Evolutionary conservation across 164 flowering plant genomes (phyloP).

Genomic region (Vitis rupestris): DNA sequence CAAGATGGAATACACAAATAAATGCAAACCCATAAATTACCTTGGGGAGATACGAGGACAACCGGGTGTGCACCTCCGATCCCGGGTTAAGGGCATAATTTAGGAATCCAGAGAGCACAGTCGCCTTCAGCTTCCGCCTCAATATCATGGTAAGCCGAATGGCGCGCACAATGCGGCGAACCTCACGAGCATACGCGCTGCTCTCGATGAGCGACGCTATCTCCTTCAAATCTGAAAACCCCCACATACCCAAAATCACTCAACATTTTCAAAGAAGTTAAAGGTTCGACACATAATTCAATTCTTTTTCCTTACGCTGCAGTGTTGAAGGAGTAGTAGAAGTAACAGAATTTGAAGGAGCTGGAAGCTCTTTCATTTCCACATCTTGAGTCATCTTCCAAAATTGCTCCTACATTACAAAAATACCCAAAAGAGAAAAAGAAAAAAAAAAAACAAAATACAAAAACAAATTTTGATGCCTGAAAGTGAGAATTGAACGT

Average conservation of each 20-base stretch:
- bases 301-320: conserved; percentile 45
- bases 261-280: not conserved
- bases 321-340: conserved; percentile 47
- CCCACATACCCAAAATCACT: not conserved
- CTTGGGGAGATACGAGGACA: conserved; percentile 76
- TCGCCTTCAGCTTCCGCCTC: conserved; percentile 60
- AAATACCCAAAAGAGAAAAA: not conserved
- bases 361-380: conserved; percentile 74
- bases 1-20: too few species aligned
- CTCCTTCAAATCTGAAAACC: conserved; percentile 72
- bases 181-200: conserved; percentile 71
- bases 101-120: conserved; percentile 64
- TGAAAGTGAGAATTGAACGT: not conserved
- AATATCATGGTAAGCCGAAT: conserved; percentile 66
- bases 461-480: not conserved
- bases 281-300: too few species aligned
- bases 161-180: conserved; percentile 63
- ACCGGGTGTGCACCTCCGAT: conserved; percentile 61
- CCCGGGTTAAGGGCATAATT: conserved; percentile 55
- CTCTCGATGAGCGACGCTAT: conserved; percentile 67
- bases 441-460: not conserved
- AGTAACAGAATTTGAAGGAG: conserved; percentile 51
- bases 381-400: conserved; percentile 72
- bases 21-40: conserved; percentile 27
- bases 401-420: not conserved